Evolutionary conservation across 2,329 filamentous ascomycete genomes (phyloP).

Genomic region (Exserohilum rostratum): DNA sequence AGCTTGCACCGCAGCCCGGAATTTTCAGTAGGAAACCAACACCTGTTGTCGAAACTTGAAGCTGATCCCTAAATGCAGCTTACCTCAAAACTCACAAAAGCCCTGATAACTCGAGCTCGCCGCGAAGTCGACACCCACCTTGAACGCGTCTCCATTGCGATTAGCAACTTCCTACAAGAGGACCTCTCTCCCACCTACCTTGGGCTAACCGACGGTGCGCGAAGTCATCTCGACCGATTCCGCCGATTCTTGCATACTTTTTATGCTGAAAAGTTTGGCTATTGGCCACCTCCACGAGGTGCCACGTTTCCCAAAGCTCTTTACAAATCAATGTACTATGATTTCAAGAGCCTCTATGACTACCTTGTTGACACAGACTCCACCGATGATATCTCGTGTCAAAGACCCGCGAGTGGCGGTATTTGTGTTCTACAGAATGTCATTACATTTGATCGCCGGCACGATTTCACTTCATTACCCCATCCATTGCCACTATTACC

Average conservation of each 20-base stretch:
- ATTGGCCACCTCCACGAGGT: slow-evolving; percentile 68
- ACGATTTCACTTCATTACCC: slow-evolving; percentile 64
- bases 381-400: slow-evolving; percentile 57
- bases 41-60: slow-evolving; percentile 1
- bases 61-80: slow-evolving; percentile 27
- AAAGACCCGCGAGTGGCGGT: slow-evolving; percentile 66
- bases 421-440: slow-evolving; percentile 74
- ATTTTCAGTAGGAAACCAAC: slow-evolving; percentile 60
- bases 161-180: slow-evolving; percentile 72
- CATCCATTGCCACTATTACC: slow-evolving; percentile 74
- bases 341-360: slow-evolving; percentile 74
- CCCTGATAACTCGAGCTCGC: slow-evolving; percentile 67
- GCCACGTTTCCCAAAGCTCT: slow-evolving; percentile 63
- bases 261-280: slow-evolving; percentile 71
- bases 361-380: slow-evolving; percentile 70
- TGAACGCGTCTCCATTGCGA: slow-evolving; percentile 60
- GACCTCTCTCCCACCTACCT: slow-evolving; percentile 71
- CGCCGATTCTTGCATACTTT: slow-evolving; percentile 70
- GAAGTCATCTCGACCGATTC: slow-evolving; percentile 75
- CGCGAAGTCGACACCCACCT: slow-evolving; percentile 71
- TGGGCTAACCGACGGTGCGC: slow-evolving; percentile 65
- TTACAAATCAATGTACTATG: slow-evolving; percentile 67
- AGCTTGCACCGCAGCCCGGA: slow-evolving; percentile 63
- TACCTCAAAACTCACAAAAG: slow-evolving; percentile 61
- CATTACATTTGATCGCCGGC: slow-evolving; percentile 67